Percentiles rank a stretch among this genome's conserved stretches.
These are phyloP conservation scores for Pyrenophora graminea DNA, from an alignment of 2,329 filamentous ascomycete genomes.

Conservation along the genomic window DNA sequence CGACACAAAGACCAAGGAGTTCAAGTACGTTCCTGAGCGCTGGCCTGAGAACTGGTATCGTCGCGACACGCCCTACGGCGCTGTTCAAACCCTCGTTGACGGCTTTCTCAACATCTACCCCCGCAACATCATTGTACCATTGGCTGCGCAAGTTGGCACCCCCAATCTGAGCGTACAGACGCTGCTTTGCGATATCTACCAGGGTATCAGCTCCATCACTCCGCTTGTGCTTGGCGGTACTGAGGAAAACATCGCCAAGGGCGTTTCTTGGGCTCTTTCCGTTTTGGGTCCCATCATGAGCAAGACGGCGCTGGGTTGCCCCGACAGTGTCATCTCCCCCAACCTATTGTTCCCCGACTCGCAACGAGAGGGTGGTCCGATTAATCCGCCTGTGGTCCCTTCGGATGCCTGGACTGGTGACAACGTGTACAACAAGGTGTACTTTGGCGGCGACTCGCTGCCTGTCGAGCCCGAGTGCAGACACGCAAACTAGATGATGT, in stretches of 20 bases:
- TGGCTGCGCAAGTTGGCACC: conserved; percentile 36
- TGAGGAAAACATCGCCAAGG: conserved; percentile 23
- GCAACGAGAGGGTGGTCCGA: conserved; percentile 34
- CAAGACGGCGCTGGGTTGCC: conserved; percentile 42
- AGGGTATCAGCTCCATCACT: conserved; percentile 44
- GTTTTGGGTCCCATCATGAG: conserved; percentile 38
- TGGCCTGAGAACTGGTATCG: conserved; percentile 61
- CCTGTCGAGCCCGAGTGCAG: conserved; percentile 27
- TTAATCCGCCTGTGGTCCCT: conserved; percentile 27
- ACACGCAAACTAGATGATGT: not conserved
- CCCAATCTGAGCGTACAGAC: conserved; percentile 37
- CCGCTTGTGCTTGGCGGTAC: conserved; percentile 37
- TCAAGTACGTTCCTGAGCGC: conserved; percentile 55
- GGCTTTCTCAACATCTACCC: conserved; percentile 42
- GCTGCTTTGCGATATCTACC: conserved; percentile 43
- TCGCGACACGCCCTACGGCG: conserved; percentile 52
- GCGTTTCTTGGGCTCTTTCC: conserved; percentile 34
- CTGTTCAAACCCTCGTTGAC: conserved; percentile 44
- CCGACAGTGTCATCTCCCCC: conserved; percentile 27
- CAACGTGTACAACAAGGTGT: conserved; percentile 45
- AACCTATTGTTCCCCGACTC: conserved; percentile 40
- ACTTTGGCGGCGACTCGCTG: conserved; percentile 27
- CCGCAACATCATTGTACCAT: conserved; percentile 37
- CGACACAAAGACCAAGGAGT: conserved; percentile 48
- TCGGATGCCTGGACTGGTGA: conserved; percentile 36